Percentiles rank a stretch among this genome's conserved stretches.
Evolutionary conservation across 2,329 filamentous ascomycete species (phyloP).

Genomic region (Acrocalymma vagum): DNA sequence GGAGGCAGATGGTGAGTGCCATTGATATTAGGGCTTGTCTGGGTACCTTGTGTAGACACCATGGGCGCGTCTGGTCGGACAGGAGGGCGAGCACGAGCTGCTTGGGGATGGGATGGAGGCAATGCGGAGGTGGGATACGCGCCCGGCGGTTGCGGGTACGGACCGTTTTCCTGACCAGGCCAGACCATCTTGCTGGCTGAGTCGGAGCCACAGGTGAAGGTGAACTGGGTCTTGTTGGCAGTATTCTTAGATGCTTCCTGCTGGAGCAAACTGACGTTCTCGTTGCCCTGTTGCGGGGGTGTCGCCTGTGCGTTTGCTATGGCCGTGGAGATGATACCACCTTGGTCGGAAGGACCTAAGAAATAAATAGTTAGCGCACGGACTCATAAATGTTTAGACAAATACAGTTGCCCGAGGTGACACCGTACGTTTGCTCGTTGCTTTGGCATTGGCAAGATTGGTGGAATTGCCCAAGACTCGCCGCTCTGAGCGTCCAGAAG

Average conservation of each 20-base stretch:
- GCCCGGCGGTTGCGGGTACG: conserved; percentile 48
- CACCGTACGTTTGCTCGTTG: conserved; percentile 48
- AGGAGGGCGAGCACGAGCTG: conserved; percentile 37
- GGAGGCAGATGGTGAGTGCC: conserved; percentile 37
- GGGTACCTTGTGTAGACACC: conserved; percentile 62
- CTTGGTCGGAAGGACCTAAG: conserved; percentile 56
- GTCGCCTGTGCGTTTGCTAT: conserved; percentile 81
- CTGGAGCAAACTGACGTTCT: conserved; percentile 80
- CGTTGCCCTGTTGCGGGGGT: conserved; percentile 64
- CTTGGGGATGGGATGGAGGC: conserved; percentile 26
- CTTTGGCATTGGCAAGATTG: conserved; percentile 54
- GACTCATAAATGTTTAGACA: conserved; percentile 28
- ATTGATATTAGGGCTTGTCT: conserved; percentile 63
- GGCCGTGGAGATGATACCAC: conserved; percentile 90
- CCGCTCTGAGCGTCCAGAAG: conserved; percentile 52
- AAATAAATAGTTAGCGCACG: conserved; percentile 48
- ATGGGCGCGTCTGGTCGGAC: conserved; percentile 45
- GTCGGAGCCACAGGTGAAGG: conserved; percentile 93
- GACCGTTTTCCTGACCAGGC: conserved; percentile 67
- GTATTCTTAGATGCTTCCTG: conserved; percentile 71
- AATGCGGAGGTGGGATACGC: conserved; percentile 37
- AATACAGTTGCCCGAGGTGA: conserved; percentile 37
- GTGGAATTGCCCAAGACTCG: conserved; percentile 53
- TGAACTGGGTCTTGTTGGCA: conserved; percentile 87
- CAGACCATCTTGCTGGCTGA: conserved; percentile 81